Evolutionary conservation across 2,329 filamentous ascomycete genomes (phyloP).

Genomic region (Diaporthe sp.): DNA sequence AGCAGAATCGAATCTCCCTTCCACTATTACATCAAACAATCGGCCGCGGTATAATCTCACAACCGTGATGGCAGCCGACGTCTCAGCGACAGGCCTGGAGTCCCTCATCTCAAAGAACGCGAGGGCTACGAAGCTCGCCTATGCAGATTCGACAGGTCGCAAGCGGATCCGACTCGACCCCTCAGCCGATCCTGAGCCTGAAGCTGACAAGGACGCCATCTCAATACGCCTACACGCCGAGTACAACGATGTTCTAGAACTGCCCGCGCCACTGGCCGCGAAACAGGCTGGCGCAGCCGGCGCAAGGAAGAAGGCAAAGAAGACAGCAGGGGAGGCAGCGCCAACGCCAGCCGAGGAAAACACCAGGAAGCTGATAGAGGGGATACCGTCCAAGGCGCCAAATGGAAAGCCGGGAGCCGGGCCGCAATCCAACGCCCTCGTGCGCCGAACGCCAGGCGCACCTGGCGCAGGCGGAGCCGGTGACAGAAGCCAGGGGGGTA

Average conservation of each 20-base stretch:
- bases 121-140: slow-evolving; percentile 56
- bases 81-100: slow-evolving; percentile 51
- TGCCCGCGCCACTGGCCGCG: slow-evolving; percentile 83
- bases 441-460: slow-evolving; percentile 49
- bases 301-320: slow-evolving; percentile 74
- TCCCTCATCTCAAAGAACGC: slow-evolving; percentile 57
- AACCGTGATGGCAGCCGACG: slow-evolving; percentile 48
- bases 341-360: slow-evolving; percentile 55
- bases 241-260: slow-evolving; percentile 82
- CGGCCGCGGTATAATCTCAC: slow-evolving; percentile 30
- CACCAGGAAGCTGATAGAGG: slow-evolving; percentile 77
- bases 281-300: slow-evolving; percentile 79
- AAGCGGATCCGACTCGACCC: slow-evolving; percentile 54
- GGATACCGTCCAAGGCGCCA: slow-evolving; percentile 63
- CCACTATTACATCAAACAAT: neutral
- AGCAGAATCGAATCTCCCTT: neutral
- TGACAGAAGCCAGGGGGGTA: slow-evolving; percentile 49
- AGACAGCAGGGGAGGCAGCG: slow-evolving; percentile 52
- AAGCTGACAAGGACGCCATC: slow-evolving; percentile 59
- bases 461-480: slow-evolving; percentile 42
- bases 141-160: slow-evolving; percentile 48
- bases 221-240: slow-evolving; percentile 76
- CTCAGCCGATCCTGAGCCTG: slow-evolving; percentile 56
- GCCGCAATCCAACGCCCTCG: slow-evolving; percentile 53
- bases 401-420: slow-evolving; percentile 42